These are phyloP conservation scores for Aegle marmelos DNA, from an alignment of 345 rosid species.

Conservation along the genomic window DNA sequence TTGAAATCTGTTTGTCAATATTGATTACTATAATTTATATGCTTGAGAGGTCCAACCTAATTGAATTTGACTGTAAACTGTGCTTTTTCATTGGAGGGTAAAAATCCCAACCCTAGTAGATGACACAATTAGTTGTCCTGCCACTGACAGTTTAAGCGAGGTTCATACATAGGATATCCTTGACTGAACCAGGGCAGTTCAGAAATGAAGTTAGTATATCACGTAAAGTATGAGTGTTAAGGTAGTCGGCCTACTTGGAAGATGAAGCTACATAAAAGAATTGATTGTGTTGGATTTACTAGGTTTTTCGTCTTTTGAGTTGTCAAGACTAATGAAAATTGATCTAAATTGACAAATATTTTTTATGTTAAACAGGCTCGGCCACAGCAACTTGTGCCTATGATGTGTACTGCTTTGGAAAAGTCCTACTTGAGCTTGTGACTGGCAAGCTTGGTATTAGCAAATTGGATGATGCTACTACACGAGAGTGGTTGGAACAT, in stretches of 20 bases:
- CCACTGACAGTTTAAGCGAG: not conserved
- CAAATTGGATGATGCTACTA: slow-evolving; percentile 51
- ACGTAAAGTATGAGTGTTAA: not conserved
- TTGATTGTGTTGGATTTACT: not conserved
- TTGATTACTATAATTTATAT: not conserved
- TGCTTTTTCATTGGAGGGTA: not conserved
- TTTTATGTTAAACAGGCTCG: slow-evolving; percentile 41
- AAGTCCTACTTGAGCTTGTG: slow-evolving; percentile 74
- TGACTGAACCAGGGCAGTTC: not conserved
- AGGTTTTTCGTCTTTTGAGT: not conserved
- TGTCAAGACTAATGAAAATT: slow-evolving; percentile 6
- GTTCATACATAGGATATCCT: not conserved
- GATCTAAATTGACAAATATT: slow-evolving; percentile 14
- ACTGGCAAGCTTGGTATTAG: slow-evolving; percentile 90
- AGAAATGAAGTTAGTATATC: not conserved
- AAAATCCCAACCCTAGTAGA: not conserved
- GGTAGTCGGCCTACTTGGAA: not conserved
- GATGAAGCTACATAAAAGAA: not conserved
- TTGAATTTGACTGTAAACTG: not conserved
- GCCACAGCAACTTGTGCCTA: slow-evolving; percentile 52
- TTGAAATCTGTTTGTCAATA: not conserved
- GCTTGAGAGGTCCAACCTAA: not conserved
- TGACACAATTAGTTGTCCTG: not conserved
- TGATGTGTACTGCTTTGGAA: slow-evolving; percentile 93
- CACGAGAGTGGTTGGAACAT: slow-evolving; percentile 57